Base-by-base conservation (phyloP, 768 basidiomycete species). In the Xerocomellus intermedius region DNA sequence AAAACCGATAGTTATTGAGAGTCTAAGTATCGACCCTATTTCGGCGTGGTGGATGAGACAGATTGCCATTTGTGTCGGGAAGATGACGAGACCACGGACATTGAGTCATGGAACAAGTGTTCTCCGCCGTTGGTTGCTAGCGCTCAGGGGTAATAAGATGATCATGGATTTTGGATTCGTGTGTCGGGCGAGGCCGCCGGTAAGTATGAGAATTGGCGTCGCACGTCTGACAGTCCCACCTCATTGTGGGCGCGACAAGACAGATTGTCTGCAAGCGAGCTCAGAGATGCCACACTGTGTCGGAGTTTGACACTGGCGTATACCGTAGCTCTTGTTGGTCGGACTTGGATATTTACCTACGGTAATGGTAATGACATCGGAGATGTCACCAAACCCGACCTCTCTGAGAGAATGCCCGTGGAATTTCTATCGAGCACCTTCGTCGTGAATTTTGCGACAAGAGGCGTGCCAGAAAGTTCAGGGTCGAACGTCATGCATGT, bases 371-470 rank as follows among this genome's bases (percentile, higher is more conserved):
- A 51, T 42, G 37, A 14, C 49, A 48, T 52, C 63, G 64, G 62
- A 64, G 64, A 64, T 66, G 58, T 5, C 32, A 37, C 22, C 43
- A 59, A 55, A 48, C 26, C 56, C 62, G 64, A 58, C 16, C 36
- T 51, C n/a, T n/a, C n/a, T n/a, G n/a, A n/a, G 37, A 47, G 58
- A 44, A 60, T 26, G 33, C 51, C 22, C 43, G 42, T 30, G 30
- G 30, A 26, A 37, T 36, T 49, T 42, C 36, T 10, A 28, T 55
- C 52, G 48, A 61, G 53, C 48, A 59, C 28, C 26, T 60, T 42
- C 33, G 51, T 48, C 41, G 28, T 37, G 44, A 28, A 36, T 41
- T 21, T 60, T 32, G 43, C 51, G 32, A 55, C 42, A 38, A 26
- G 42, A 48, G 44, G 36, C 21, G n/a, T 21, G 49, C 13, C 16